Evolutionary conservation across 2,329 filamentous ascomycete species (phyloP).

Genomic region (Trichoderma atroviride): DNA sequence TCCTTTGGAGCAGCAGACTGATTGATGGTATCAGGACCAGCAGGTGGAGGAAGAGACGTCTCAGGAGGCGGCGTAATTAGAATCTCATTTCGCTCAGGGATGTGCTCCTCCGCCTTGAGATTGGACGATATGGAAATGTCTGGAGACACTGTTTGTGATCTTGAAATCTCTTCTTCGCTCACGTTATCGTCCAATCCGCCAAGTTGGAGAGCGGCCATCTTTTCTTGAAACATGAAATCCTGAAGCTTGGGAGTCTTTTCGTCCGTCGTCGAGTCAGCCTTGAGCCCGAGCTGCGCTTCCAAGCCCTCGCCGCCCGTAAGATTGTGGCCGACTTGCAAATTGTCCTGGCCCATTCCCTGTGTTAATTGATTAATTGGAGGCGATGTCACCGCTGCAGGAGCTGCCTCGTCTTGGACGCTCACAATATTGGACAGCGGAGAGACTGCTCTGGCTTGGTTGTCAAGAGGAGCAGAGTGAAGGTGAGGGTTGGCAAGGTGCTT

Average conservation of each 20-base stretch:
- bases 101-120: constrained; percentile 14
- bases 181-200: not conserved
- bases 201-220: not conserved
- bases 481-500: not conserved
- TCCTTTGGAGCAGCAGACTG: not conserved
- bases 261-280: not conserved
- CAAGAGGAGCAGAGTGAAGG: not conserved
- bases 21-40: not conserved
- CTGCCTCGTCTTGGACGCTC: not conserved
- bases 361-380: not conserved
- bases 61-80: constrained; percentile 15
- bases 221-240: constrained; percentile 9
- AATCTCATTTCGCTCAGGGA: not conserved
- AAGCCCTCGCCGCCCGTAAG: not conserved
- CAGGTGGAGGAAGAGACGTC: not conserved
- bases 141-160: constrained; percentile 24
- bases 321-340: not conserved
- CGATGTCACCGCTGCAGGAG: not conserved
- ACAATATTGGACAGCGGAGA: not conserved
- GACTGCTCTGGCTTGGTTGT: not conserved
- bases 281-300: constrained; percentile 1
- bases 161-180: constrained; percentile 9
- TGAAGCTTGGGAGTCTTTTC: constrained; percentile 5
- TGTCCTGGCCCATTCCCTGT: not conserved
- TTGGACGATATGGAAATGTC: constrained; percentile 25